A percentile compares a stretch with the other conserved stretches of the same genome.
Conservation (phyloP, 169 alveolate species). For the Theileria parva region DNA sequence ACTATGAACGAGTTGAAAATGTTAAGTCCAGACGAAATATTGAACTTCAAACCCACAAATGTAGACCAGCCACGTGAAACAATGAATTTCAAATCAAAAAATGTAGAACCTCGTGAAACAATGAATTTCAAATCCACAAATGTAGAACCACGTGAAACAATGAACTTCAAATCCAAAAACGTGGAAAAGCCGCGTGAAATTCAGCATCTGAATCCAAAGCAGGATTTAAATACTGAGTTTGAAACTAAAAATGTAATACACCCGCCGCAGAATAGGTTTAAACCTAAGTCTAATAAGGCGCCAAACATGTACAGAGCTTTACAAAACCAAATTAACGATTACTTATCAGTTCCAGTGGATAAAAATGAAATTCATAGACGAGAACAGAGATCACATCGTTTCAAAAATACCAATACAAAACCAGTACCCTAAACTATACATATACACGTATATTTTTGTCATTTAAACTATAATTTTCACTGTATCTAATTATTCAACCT, state of each 20-base stretch:
- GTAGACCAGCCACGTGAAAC: neutral
- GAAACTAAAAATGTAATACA: neutral
- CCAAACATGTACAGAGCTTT: neutral
- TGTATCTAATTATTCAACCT: neutral
- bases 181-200: neutral
- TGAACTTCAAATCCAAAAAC: neutral
- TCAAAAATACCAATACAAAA: neutral
- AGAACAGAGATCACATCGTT: conserved; percentile 33
- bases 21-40: conserved; percentile 24
- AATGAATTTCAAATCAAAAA: conserved; percentile 1
- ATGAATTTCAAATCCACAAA: neutral
- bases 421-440: conserved; percentile 7
- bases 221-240: neutral
- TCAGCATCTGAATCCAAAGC: neutral
- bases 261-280: neutral
- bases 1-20: conserved; percentile 28
- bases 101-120: neutral
- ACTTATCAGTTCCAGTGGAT: neutral
- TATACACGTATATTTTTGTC: neutral
- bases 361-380: conserved; percentile 16
- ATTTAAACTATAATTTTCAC: neutral
- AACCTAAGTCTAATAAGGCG: neutral
- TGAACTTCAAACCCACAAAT: neutral
- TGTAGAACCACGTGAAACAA: conserved; percentile 1
- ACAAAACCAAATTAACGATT: neutral